Percentiles rank a stretch among this genome's conserved stretches.
Evolutionary conservation across 257 asterid genomes (phyloP).

Genomic region (Rubia yunnanensis): DNA sequence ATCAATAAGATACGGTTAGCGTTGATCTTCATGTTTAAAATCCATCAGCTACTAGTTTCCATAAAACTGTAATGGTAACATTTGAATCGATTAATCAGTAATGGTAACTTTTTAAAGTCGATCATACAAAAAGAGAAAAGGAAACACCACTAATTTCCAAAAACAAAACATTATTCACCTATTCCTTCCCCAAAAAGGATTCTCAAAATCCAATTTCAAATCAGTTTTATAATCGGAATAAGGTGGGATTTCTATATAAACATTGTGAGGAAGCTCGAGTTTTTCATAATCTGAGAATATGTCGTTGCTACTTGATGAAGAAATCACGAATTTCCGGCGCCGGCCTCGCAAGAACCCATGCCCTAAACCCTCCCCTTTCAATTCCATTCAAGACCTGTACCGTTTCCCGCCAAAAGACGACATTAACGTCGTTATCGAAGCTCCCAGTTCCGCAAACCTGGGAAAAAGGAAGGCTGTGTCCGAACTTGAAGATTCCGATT

Average conservation of each 20-base stretch:
- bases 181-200: not conserved
- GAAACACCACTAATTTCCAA: not conserved
- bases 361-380: not conserved
- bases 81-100: no score
- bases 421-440: not conserved
- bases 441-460: not conserved
- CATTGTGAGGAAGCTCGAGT: no score
- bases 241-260: no score
- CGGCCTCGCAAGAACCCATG: not conserved
- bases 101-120: no score
- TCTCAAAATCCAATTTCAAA: not conserved
- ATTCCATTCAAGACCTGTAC: not conserved
- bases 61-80: no score
- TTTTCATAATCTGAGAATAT: not conserved
- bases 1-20: no score
- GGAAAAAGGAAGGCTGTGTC: not conserved
- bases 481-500: no score
- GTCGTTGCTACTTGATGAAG: not conserved
- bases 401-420: not conserved
- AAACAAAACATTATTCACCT: not conserved
- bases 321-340: not conserved
- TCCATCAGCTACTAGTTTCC: no score
- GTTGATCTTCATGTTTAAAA: no score
- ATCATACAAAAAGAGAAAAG: no score
- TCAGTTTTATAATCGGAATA: not conserved